Evolutionary conservation across 73 alveolate species (phyloP).

Genomic region (Uronychia setigera): DNA sequence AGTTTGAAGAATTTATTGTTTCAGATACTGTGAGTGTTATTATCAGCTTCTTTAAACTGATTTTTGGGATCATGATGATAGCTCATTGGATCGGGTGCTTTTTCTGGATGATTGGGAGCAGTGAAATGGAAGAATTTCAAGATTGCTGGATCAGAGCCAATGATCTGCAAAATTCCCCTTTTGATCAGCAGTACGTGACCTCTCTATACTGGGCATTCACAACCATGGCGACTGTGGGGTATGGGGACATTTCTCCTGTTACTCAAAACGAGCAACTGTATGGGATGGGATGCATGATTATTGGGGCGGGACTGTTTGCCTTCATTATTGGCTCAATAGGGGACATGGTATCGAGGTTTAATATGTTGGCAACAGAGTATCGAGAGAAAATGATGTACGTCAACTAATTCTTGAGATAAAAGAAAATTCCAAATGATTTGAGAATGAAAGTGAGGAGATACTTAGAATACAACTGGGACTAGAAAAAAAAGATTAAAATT

Average conservation of each 20-base stretch:
- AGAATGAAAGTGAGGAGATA: conserved; percentile 68
- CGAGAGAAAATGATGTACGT: conserved; percentile 64
- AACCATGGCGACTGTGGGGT: conserved; percentile 92
- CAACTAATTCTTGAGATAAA: conserved; percentile 59
- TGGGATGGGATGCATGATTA: conserved; percentile 65
- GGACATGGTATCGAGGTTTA: conserved; percentile 31
- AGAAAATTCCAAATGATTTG: conserved; percentile 66
- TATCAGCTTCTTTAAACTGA: conserved; percentile 66
- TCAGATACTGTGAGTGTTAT: conserved; percentile 64
- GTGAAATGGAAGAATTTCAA: conserved; percentile 46
- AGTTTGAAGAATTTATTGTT: conserved; percentile 75
- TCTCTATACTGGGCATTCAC: conserved; percentile 79
- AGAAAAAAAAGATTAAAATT: conserved; percentile 52
- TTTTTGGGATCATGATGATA: conserved; percentile 70
- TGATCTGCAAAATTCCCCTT: conserved; percentile 51
- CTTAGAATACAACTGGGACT: conserved; percentile 67
- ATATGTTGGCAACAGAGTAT: conserved; percentile 46
- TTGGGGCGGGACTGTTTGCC: conserved; percentile 86
- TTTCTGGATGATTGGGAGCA: conserved; percentile 70
- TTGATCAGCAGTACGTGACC: conserved; percentile 51
- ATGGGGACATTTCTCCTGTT: conserved; percentile 79
- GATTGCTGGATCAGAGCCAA: conserved; percentile 73
- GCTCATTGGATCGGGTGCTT: conserved; percentile 94
- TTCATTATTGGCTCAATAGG: conserved; percentile 73
- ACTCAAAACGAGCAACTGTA: conserved; percentile 65